Conservation (phyloP, 495 filamentous ascomycete genomes). For the Talaromyces adpressus region DNA sequence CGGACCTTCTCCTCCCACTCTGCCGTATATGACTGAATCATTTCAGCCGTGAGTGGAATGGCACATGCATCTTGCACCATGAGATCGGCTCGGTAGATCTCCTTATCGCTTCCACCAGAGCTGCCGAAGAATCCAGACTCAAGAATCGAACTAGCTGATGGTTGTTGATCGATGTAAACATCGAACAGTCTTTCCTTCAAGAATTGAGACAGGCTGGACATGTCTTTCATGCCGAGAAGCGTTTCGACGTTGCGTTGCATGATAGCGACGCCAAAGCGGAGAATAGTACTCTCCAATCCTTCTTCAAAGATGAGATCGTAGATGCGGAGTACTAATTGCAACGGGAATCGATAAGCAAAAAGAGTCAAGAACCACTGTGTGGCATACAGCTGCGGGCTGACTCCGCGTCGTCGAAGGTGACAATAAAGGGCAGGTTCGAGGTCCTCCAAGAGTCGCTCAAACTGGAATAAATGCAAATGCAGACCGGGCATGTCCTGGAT, state of each 20-base stretch:
- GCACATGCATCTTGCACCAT: conserved; percentile 90
- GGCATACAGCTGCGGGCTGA: conserved; percentile 87
- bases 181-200: conserved; percentile 93
- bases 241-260: conserved; percentile 86
- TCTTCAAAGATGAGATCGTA: conserved; percentile 96
- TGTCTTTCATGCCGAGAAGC: conserved; percentile 83
- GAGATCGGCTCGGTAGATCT: conserved; percentile 89
- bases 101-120: conserved; percentile 83
- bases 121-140: conserved; percentile 98
- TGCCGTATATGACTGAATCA: conserved; percentile 67
- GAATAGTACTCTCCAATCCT: conserved; percentile 79
- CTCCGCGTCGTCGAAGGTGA: conserved; percentile 81
- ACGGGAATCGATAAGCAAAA: conserved; percentile 96
- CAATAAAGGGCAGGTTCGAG: conserved; percentile 91
- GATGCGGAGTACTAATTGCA: conserved; percentile 91
- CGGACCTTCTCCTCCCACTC: conserved; percentile 91
- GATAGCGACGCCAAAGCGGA: conserved; percentile 88
- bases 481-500: conserved; percentile 94
- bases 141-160: conserved; percentile 77
- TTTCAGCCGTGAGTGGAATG: conserved; percentile 75
- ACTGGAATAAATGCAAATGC: conserved; percentile 88
- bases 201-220: conserved; percentile 77
- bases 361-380: conserved; percentile 99
- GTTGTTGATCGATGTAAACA: conserved; percentile 90
- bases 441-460: conserved; percentile 91